Evolutionary conservation across 2,329 filamentous ascomycete species (phyloP), one percentile per base, ranked within the genome.

Genomic region (Huntiella bhutanensis): DNA sequence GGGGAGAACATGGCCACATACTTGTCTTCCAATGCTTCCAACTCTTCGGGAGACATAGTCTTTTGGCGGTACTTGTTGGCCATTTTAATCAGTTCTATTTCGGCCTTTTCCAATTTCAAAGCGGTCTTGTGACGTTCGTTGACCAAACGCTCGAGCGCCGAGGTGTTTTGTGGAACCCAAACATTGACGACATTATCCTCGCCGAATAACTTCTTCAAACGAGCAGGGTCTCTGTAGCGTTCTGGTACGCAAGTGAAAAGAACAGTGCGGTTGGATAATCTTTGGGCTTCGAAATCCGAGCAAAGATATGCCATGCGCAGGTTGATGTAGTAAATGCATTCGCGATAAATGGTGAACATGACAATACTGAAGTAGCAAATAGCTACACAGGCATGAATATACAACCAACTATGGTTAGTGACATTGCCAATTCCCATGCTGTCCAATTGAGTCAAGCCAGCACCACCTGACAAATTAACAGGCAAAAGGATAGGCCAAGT

Each of bases 251-350:
- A 81, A 1, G 86, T 82, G 60, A 94, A 93, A n/a, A 98, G 73
- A 5, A 96, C 86, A 1, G 87, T 95, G 22, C 86, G 76, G 0
- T 87, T 86, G 0, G 88, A 95, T 37, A 96, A 76, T 13, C 87
- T 80, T 53, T 78, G 80, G 22, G 85, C 74, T 57, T 93, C 88
- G 43, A 82, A 68, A 1, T 83, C 85, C 2, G 85, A 83, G 48
- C 93, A 69, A n/a, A 87, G 75, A 64, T 92, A 96, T 1, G 88
- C 88, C 63, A 96, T 91, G 52, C 88, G 82, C 45, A 96, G 64
- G 55, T 93, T 93, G 65, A 95, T 83, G 61, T 86, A 93, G 70
- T 80, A 96, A 55, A 98, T 80, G 57, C 79, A 79, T 62, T 98
- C 91, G 51, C 91, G 77, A 28, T 84, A 84, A 46, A 98, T 76